phyloP scores from a whole-genome alignment of 2,329 filamentous ascomycete genomes.

The Phyllosticta capitalensis region DNA sequence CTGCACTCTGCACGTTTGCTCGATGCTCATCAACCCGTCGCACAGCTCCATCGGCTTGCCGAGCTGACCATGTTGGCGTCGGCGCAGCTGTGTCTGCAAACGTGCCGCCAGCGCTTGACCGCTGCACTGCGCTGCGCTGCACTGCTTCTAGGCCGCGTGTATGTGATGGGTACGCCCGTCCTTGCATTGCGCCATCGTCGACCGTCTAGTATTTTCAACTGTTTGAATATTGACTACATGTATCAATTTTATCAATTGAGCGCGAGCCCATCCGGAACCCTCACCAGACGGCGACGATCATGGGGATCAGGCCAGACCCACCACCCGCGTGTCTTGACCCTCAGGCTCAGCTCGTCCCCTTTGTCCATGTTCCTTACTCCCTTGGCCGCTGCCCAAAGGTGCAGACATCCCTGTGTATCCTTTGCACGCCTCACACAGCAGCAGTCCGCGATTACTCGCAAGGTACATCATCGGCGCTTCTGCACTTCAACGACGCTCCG shows the following conservation, averaged over 20 bases:
- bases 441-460: not conserved
- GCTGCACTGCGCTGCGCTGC: not conserved
- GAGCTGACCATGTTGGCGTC: not conserved
- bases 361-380: not conserved
- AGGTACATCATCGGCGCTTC: not conserved
- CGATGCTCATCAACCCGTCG: not conserved
- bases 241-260: too few species aligned
- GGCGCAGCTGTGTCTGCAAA: not conserved
- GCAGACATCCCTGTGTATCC: not conserved
- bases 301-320: conserved; percentile 5
- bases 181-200: not conserved
- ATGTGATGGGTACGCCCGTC: not conserved
- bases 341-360: not conserved
- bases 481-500: not conserved
- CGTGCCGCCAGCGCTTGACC: not conserved
- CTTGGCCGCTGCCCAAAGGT: not conserved
- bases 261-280: not conserved
- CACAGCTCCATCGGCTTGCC: not conserved
- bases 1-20: not conserved
- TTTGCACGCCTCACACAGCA: not conserved
- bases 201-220: not conserved
- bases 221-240: too few species aligned
- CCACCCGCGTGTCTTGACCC: not conserved
- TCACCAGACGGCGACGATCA: not conserved
- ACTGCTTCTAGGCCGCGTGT: not conserved